Base-by-base conservation (phyloP, 2,329 filamentous ascomycete species). In the Tolypocladium amazonense region DNA sequence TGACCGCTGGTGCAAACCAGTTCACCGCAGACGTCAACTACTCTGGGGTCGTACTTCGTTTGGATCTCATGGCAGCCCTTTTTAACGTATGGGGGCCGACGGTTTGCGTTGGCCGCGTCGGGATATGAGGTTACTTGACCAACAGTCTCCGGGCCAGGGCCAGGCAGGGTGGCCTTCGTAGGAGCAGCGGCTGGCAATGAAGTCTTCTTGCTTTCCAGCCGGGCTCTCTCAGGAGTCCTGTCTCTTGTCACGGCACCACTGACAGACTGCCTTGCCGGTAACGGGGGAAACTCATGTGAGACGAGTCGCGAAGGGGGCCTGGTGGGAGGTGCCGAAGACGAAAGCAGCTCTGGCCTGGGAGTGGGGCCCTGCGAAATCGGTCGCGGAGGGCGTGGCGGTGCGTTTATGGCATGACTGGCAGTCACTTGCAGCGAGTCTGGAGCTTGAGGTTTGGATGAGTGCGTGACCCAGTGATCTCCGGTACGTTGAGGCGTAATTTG, bases 1-100 rank as follows among this genome's bases (percentile, higher is more conserved):
- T 89, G 88, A 6, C 93, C 94, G 20, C 89, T 90, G 0, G 92
- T 93, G 70, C 91, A 96, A 9, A 94, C 86, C 65, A 88, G 87
- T 64, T 92, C 88, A 9, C 94, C 94, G 70, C 90, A 97, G 3
- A 96, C 86, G 63, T 94, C 92, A 69, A 97, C 87, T 37, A 92
- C 79, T 50, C 91, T 87, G 6, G 90, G 89, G 63, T 97, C 94
- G 65, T 96, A 94, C 66, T 90, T 92, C 3, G 89, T 92, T 37
- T 82, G 75, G 60, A 99, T 92, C 63, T 93, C 89, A 57, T 81
- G 81, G n/a, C 83, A 82, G 0, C 89, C 88, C 50, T 86, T 81
- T 66, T 86, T 88, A 65, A 90, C 85, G 57, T 82, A 82, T 0
- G 94, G 94, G 20, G 90, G 88, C 56, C 92, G 84, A 56, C 94